Evolutionary conservation across 331 rosid species (phyloP), one percentile per base, ranked within the genome.

Genomic region (Telfairia occidentalis): DNA sequence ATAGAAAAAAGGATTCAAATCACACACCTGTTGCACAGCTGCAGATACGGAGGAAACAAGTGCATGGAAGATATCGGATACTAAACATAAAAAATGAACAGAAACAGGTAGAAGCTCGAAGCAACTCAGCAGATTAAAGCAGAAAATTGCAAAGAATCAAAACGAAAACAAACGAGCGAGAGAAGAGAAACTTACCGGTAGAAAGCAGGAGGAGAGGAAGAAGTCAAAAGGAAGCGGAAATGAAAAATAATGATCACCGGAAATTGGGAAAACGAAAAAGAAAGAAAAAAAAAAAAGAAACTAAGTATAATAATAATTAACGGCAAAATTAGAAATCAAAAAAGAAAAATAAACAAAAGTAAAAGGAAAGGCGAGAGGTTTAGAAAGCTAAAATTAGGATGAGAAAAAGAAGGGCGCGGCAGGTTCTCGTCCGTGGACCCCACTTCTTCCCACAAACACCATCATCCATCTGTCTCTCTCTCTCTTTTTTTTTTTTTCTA

Each of bases 361-460:
- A 37, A 76, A 79, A 76, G 79, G 50, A 78, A 79, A 73, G 82
- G 87, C 78, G 40, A 71, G 76, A 72, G 82, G 78, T 75, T 71
- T 61, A 34, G 83, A 40, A 74, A 80, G 79, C 85, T 82, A 82
- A 85, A 65, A 77, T 81, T 87, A 82, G 96, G 80, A 77, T 7
- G 78, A 86, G 91, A 57, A 79, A 84, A 80, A 61, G 48, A 72
- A 48, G 86, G 87, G 71, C n/a, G n/a, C n/a, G n/a, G 83, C 73
- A 30, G 75, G 78, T 43, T 74, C 77, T 71, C 73, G 79, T 76
- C 76, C 80, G 84, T 82, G 96, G 92, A 80, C 76, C 91, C 89
- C 83, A 87, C 96, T 84, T 80, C 89, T 5, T 81, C 84, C 11
- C 83, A 79, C 80, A 65, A n/a, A n/a, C 81, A 73, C 81, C 37